These are phyloP conservation scores for Fusarium gaditjirri DNA, from an alignment of 2,329 filamentous ascomycete species.

Conservation along the genomic window DNA sequence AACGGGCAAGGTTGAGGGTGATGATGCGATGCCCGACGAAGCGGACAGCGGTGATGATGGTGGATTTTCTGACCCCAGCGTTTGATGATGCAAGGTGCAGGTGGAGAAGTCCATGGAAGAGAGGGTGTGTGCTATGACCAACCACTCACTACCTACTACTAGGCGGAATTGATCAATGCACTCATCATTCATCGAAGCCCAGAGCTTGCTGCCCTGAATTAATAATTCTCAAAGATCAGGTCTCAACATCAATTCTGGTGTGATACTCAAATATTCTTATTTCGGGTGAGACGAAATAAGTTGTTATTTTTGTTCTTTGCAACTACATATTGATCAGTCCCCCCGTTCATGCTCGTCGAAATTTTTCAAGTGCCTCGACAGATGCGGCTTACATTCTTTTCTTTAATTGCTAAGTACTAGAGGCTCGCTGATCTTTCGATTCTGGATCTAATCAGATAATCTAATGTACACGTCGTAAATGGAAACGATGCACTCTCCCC, in stretches of 20 bases:
- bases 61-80: conserved; percentile 17
- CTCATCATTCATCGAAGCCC: conserved; percentile 1
- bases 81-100: conserved; percentile 35
- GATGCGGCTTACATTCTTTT: not conserved
- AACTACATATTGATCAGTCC: not conserved
- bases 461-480: conserved; percentile 9
- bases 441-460: conserved; percentile 31
- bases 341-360: not conserved
- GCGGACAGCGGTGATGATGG: conserved; percentile 20
- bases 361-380: not conserved
- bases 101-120: conserved; percentile 23
- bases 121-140: conserved; percentile 37
- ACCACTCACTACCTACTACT: not conserved
- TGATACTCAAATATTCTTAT: not conserved
- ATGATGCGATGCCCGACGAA: conserved; percentile 1
- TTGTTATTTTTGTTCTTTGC: not conserved
- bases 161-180: conserved; percentile 4
- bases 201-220: not conserved
- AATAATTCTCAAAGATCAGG: not conserved
- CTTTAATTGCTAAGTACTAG: too few species aligned
- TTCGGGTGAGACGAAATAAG: not conserved
- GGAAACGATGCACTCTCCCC: not conserved
- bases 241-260: not conserved
- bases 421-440: conserved; percentile 6
- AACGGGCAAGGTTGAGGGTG: not conserved